Percentiles rank a stretch among this genome's conserved stretches.
phyloP scores from a whole-genome alignment of 1,139 yeast species.

The Kazachstania sp. region DNA sequence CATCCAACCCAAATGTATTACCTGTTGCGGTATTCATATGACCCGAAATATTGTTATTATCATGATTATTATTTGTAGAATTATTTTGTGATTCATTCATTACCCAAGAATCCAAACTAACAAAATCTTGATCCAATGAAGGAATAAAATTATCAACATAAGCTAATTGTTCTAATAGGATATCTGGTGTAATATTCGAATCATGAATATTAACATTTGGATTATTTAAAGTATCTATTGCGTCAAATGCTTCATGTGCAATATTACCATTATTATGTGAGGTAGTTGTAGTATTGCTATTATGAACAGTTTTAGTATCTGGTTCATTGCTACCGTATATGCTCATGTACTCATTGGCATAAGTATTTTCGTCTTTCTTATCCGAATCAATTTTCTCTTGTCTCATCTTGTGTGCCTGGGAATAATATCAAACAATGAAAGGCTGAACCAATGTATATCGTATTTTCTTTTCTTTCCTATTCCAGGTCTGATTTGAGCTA shows the following conservation, averaged over 20 bases:
- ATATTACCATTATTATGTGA: neutral
- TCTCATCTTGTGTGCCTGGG: neutral
- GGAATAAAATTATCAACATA: conserved; percentile 68
- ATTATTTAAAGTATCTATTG: conserved; percentile 3
- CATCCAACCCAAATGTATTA: conserved; percentile 40
- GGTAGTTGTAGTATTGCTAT: neutral
- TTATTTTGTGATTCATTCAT: conserved; percentile 6
- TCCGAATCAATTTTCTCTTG: neutral
- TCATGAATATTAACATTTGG: conserved; percentile 27
- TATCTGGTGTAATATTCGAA: conserved; percentile 43
- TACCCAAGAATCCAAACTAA: conserved; percentile 21
- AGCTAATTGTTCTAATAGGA: conserved; percentile 64
- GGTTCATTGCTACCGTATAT: conserved; percentile 6
- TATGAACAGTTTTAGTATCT: too few relatives aligned
- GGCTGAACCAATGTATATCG: too few relatives aligned
- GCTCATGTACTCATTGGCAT: conserved; percentile 5
- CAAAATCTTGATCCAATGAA: conserved; percentile 33
- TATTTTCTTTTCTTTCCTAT: too few relatives aligned
- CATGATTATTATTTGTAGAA: conserved; percentile 27
- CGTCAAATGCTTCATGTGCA: neutral
- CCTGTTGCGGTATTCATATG: neutral
- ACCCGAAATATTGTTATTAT: neutral
- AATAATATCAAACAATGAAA: too few relatives aligned
- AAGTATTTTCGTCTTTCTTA: neutral
- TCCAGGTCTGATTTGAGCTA: too few relatives aligned